Evolutionary conservation across 2,329 filamentous ascomycete species (phyloP).

Genomic region (Fonsecaea pedrosoi): DNA sequence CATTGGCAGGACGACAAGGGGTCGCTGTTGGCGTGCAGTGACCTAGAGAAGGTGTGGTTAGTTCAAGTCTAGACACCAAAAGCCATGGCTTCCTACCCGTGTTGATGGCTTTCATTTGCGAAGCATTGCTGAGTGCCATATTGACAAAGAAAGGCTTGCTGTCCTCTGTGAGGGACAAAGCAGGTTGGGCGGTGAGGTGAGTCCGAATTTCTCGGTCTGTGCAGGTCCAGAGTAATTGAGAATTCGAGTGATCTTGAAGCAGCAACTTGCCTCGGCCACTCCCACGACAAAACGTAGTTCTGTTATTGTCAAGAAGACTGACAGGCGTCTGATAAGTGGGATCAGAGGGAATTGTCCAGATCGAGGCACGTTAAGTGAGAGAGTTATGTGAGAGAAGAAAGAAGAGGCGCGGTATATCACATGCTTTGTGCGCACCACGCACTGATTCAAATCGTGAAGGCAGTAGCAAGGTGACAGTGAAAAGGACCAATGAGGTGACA

Average conservation of each 20-base stretch:
- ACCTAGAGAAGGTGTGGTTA: not conserved
- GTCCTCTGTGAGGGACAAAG: not conserved
- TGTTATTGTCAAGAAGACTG: not conserved
- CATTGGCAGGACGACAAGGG: not conserved
- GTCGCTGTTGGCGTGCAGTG: not conserved
- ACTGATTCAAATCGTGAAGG: not conserved
- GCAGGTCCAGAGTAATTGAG: not conserved
- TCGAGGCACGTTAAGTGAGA: constrained; percentile 1
- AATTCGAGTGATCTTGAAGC: not conserved
- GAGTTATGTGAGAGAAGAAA: not conserved
- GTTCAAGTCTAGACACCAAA: not conserved
- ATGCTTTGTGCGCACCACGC: not conserved
- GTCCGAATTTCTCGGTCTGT: not conserved
- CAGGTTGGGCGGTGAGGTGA: not conserved
- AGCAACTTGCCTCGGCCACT: not conserved
- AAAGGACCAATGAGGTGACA: not conserved
- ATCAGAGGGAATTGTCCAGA: not conserved
- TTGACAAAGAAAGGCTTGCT: not conserved
- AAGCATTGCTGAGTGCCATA: constrained; percentile 4
- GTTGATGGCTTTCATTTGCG: not conserved
- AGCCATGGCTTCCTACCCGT: not conserved
- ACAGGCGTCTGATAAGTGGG: not conserved
- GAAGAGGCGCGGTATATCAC: not conserved
- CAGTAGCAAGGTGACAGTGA: not conserved
- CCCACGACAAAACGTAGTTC: not conserved